These are phyloP conservation scores for Lecanoromycetidae sp. DNA, from an alignment of 2,329 filamentous ascomycete species.

Conservation along the genomic window DNA sequence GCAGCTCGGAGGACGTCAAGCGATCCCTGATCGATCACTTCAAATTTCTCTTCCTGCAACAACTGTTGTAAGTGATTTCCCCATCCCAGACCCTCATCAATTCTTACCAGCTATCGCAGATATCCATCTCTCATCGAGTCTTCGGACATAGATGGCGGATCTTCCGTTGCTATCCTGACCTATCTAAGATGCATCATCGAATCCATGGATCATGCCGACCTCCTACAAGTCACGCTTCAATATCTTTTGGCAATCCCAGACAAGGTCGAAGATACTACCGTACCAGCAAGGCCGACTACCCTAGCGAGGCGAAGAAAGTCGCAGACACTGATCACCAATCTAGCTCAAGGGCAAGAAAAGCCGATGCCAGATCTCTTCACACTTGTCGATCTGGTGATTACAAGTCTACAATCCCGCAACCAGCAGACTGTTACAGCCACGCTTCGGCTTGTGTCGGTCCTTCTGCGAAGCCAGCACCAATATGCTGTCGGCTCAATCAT, in stretches of 20 bases:
- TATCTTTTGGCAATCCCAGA: conserved; percentile 59
- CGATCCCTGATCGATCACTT: conserved; percentile 92
- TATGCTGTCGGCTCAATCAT: conserved; percentile 72
- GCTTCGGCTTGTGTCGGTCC: conserved; percentile 71
- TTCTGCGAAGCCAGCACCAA: conserved; percentile 74
- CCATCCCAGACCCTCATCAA: conserved; percentile 1
- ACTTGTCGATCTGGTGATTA: conserved; percentile 76
- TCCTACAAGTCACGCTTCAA: conserved; percentile 85
- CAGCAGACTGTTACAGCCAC: conserved; percentile 83
- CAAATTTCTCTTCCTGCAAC: conserved; percentile 88
- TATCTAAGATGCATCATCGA: conserved; percentile 87
- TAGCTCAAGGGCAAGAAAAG: conserved; percentile 63
- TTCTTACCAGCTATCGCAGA: conserved; percentile 34
- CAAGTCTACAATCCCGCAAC: conserved; percentile 72
- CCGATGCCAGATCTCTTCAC: conserved; percentile 84
- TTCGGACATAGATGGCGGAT: conserved; percentile 91
- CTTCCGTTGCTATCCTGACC: conserved; percentile 87
- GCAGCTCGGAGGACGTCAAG: conserved; percentile 80
- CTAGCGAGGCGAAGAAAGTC: conserved; percentile 74
- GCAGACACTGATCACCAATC: conserved; percentile 69
- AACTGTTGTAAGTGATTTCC: conserved; percentile 57
- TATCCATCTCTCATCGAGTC: conserved; percentile 94
- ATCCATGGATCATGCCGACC: conserved; percentile 80
- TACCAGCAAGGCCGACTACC: conserved; percentile 39
- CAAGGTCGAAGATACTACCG: conserved; percentile 31